These are phyloP conservation scores for Gaeumannomyces sp. DNA, from an alignment of 2,329 filamentous ascomycete genomes.

Conservation along the genomic window DNA sequence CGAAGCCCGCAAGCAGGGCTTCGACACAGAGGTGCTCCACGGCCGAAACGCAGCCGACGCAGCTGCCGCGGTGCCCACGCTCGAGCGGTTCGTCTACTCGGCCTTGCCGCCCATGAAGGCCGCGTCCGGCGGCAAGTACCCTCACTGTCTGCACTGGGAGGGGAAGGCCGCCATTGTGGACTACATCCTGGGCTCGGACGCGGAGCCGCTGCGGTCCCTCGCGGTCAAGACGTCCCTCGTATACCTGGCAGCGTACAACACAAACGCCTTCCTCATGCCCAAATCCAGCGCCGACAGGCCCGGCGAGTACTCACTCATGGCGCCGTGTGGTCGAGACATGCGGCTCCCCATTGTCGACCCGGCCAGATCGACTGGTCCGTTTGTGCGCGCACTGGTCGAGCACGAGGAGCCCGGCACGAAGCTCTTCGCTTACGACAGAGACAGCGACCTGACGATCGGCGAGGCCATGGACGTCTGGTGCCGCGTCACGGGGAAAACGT, in stretches of 20 bases:
- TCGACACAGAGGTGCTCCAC: constrained; percentile 15
- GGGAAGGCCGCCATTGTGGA: constrained; percentile 23
- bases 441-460: constrained; percentile 28
- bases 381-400: constrained; percentile 37
- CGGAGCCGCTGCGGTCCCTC: constrained; percentile 15
- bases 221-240: constrained; percentile 25
- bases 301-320: constrained; percentile 25
- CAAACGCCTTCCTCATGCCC: constrained; percentile 25
- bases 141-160: constrained; percentile 24
- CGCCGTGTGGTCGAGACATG: constrained; percentile 21
- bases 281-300: constrained; percentile 18
- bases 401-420: constrained; percentile 32
- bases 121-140: constrained; percentile 19
- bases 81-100: constrained; percentile 22
- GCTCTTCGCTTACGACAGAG: constrained; percentile 33
- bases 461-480: constrained; percentile 30
- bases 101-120: constrained; percentile 18
- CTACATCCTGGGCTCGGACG: constrained; percentile 21
- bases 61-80: constrained; percentile 21
- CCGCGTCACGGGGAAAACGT: constrained; percentile 29
- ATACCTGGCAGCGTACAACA: constrained; percentile 26
- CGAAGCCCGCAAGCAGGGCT: constrained; percentile 13
- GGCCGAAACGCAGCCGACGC: constrained; percentile 24
- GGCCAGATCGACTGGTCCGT: constrained; percentile 32
- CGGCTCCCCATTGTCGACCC: constrained; percentile 35